Evolutionary conservation across 192 early-diverging fungal genomes (phyloP), one percentile per base, ranked within the genome.

Genomic region (Podila verticillata): DNA sequence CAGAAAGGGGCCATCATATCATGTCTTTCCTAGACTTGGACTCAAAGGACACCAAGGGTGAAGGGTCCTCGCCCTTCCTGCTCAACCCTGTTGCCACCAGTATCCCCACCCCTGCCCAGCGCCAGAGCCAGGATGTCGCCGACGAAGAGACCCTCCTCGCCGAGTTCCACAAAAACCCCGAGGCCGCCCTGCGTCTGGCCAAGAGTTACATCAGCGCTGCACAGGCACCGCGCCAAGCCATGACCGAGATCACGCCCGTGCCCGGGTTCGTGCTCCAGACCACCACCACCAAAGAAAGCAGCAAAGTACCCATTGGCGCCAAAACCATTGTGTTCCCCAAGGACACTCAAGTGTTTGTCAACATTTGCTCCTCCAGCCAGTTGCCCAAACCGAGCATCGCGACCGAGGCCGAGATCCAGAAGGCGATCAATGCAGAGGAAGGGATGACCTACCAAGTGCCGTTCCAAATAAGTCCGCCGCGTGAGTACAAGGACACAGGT

Each of bases 381-480:
- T 72, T 93, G 29, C 91, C 92, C 0, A 72, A 84, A 47, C 92
- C 92, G 5, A 64, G 73, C 4, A 35, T 75, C n/a, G 82, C 87
- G 1, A 70, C 83, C 7, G 88, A 94, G 71, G 75, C 83, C 10
- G 93, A 94, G 64, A 92, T 94, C 44, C 85, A 83, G 36, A 82
- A 72, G 57, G 90, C 91, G 8, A 65, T 94, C 17, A 83, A 84
- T 31, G 93, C 84, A 6, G 88, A 90, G 44, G 87, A 87, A 5
- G 86, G 86, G 32, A 77, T 87, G 3, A 82, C 65, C 13, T 94
- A 93, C 70, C 80, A 84, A 62, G 89, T 94, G 6, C 93, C 93
- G 4, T 65, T 92, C 47, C 87, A 86, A 73, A 57, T 94, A 28
- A 86, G 87, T 29, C 60, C 74, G 10, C 69, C 87, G 2, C 74